A percentile compares a stretch with the other conserved stretches of the same genome.
phyloP scores from a whole-genome alignment of 1,284 basidiomycete species.

The Trichosporon sp. region DNA sequence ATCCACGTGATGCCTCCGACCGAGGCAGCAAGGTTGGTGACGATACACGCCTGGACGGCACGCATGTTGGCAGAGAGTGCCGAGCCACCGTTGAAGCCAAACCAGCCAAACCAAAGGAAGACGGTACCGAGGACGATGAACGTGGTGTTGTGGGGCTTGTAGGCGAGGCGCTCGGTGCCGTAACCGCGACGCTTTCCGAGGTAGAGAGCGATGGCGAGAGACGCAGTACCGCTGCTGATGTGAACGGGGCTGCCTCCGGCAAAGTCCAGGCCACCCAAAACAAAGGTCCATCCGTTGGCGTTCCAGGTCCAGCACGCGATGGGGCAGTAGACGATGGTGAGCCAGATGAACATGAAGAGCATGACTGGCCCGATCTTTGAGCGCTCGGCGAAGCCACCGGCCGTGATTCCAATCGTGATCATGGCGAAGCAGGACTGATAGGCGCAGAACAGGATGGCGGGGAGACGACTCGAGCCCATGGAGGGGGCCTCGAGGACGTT shows the following conservation, averaged over 20 bases:
- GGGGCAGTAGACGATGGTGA: constrained; percentile 88
- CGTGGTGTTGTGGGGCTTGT: constrained; percentile 75
- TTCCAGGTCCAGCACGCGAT: constrained; percentile 97
- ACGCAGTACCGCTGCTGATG: constrained; percentile 83
- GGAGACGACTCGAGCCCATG: constrained; percentile 63
- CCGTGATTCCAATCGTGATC: constrained; percentile 64
- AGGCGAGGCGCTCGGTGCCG: constrained; percentile 82
- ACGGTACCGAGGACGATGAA: constrained; percentile 89
- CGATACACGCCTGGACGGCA: constrained; percentile 82
- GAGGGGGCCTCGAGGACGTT: constrained; percentile 73
- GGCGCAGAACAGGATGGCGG: constrained; percentile 77
- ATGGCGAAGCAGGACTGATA: constrained; percentile 55
- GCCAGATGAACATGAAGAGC: constrained; percentile 87
- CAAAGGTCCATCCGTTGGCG: constrained; percentile 74
- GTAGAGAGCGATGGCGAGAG: constrained; percentile 85
- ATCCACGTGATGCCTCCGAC: constrained; percentile 93
- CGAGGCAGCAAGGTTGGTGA: constrained; percentile 83
- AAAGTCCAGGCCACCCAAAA: constrained; percentile 79
- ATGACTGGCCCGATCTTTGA: constrained; percentile 79
- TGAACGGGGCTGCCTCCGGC: constrained; percentile 97
- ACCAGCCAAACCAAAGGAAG: constrained; percentile 99
- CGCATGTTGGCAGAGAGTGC: constrained; percentile 71
- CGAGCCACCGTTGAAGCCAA: constrained; percentile 80
- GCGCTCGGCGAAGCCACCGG: constrained; percentile 90
- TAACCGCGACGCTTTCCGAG: constrained; percentile 85